Evolutionary conservation across 2,329 filamentous ascomycete species (phyloP), one percentile per base, ranked within the genome.

Genomic region (Paecilomyces niveus): DNA sequence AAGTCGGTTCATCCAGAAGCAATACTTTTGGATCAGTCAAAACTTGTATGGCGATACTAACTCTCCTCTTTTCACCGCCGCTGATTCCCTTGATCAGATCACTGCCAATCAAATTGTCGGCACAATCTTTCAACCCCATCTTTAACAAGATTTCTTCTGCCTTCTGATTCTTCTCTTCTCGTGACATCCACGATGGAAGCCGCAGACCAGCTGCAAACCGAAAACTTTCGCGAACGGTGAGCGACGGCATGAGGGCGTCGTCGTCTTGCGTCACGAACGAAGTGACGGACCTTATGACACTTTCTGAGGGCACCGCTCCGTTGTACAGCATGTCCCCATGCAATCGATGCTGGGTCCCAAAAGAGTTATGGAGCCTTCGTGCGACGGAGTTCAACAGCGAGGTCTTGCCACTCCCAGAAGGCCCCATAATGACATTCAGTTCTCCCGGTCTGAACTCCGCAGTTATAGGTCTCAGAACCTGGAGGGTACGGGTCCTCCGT

Each of bases 251-350:
- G 1, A 92, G 76, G 1, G 87, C 89, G 64, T 91, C 88, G 58
- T 92, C 89, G 59, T 91, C 88, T 63, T 92, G 89, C 22, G 87
- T 89, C 6, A 92, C 89, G 61, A 90, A 92, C 0, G 88, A 90
- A 50, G 86, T 88, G 0, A 90, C 82, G 0, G 88, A 89, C 31
- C 86, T 81, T 33, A 92, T 80, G 3, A 92, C 88, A 0, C 84
- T 81, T 55, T 85, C 81, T 0, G 87, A 88, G 0, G 89, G 89
- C 1, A 82, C 74, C 0, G 87, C 83, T 0, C 83, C 85, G 64
- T 92, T 92, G 69, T 91, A 90, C 0, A 82, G 80, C 70, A 92
- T 82, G 53, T 78, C 80, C 0, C 89, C 89, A 4, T 77, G 78
- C 2, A 83, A 76, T 3, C 75, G 78, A 65, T 92, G 92, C 57